These are phyloP conservation scores for Penicillium sp. DNA, from an alignment of 2,329 filamentous ascomycete species.

Conservation along the genomic window DNA sequence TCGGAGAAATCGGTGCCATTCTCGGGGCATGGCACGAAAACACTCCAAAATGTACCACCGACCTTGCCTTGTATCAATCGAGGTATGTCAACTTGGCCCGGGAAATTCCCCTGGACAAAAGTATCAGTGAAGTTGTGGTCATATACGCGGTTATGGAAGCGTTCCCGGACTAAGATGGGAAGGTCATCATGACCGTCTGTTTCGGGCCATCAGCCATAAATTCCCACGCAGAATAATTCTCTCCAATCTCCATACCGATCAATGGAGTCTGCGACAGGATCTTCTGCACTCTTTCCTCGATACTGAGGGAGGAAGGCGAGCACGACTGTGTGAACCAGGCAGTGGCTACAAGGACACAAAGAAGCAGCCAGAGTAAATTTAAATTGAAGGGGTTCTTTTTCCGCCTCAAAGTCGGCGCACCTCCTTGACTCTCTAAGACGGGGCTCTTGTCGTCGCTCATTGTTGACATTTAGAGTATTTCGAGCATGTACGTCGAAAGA, in stretches of 20 bases:
- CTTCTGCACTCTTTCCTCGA: slow-evolving; percentile 35
- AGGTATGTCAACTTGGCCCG: slow-evolving; percentile 67
- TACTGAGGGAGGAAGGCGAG: slow-evolving; percentile 12
- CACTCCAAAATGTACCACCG: slow-evolving; percentile 89
- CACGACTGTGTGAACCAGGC: slow-evolving; percentile 13
- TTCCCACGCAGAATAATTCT: neutral
- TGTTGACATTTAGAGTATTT: neutral
- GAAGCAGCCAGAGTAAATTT: slow-evolving; percentile 6
- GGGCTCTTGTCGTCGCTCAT: slow-evolving; percentile 1
- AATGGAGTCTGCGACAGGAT: slow-evolving; percentile 43
- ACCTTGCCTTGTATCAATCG: slow-evolving; percentile 57
- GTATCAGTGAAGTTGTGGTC: slow-evolving; percentile 60
- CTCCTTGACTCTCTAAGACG: neutral
- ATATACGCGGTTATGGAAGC: slow-evolving; percentile 71
- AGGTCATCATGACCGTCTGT: slow-evolving; percentile 86
- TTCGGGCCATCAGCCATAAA: neutral
- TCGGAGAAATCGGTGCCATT: slow-evolving; percentile 67
- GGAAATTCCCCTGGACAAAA: slow-evolving; percentile 63
- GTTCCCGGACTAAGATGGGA: slow-evolving; percentile 58
- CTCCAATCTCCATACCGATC: slow-evolving; percentile 34
- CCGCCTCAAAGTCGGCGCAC: neutral
- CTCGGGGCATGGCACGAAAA: slow-evolving; percentile 66
- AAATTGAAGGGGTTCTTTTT: neutral
- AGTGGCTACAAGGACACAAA: slow-evolving; percentile 8
- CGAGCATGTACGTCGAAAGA: neutral